phyloP scores from a whole-genome alignment of 2,329 filamentous ascomycete species.

The Curvularia eragrostidis region DNA sequence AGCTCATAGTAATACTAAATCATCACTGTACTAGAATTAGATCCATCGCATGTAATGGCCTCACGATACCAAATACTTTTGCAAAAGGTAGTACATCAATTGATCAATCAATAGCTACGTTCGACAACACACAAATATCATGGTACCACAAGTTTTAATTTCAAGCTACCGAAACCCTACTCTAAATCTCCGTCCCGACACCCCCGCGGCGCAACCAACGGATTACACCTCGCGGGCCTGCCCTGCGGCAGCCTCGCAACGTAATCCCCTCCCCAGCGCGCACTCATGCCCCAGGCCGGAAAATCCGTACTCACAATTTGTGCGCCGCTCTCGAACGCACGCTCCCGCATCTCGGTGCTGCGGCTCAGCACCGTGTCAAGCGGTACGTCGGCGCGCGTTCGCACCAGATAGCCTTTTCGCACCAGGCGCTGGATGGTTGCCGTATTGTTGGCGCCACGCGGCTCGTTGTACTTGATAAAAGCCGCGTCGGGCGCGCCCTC shows the following conservation, averaged over 20 bases:
- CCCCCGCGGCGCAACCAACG: conserved; percentile 45
- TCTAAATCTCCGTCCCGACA: conserved; percentile 41
- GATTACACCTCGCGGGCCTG: conserved; percentile 49
- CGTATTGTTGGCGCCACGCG: conserved; percentile 40
- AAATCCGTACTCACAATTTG: conserved; percentile 61
- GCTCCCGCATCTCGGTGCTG: conserved; percentile 54
- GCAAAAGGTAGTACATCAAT: too few species aligned
- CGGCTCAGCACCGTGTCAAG: conserved; percentile 53
- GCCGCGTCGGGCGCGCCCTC: conserved; percentile 57
- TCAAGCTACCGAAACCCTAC: too few species aligned
- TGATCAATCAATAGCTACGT: too few species aligned
- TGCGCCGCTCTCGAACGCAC: conserved; percentile 56
- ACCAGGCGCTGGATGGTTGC: conserved; percentile 56
- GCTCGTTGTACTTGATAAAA: conserved; percentile 60
- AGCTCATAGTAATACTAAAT: too few species aligned
- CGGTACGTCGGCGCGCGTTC: conserved; percentile 57
- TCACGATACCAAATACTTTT: too few species aligned
- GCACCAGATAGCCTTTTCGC: conserved; percentile 57
- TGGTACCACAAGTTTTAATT: too few species aligned
- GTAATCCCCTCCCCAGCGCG: conserved; percentile 58
- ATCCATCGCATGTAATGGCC: too few species aligned
- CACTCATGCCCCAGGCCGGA: conserved; percentile 56
- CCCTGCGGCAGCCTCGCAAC: conserved; percentile 44
- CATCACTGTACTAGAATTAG: too few species aligned
- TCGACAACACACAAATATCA: too few species aligned